phyloP scores from a whole-genome alignment of 768 basidiomycete species.

The Royoungia palumana region DNA sequence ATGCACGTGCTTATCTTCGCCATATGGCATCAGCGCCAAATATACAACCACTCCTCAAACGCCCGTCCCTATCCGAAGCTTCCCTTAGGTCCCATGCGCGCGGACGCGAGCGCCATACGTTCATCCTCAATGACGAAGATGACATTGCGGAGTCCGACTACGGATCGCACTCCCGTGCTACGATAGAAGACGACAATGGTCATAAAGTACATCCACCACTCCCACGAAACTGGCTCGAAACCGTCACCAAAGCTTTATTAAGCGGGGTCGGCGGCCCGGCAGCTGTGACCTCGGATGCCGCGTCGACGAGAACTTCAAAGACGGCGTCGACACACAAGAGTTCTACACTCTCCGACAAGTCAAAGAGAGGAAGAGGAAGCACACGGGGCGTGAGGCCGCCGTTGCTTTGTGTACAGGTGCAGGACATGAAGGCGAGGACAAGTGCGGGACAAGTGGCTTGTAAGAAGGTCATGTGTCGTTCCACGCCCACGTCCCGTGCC shows the following conservation, averaged over 20 bases:
- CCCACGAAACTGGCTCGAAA: slow-evolving; percentile 68
- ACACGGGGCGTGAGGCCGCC: slow-evolving; percentile 26
- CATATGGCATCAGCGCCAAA: slow-evolving; percentile 67
- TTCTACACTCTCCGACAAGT: slow-evolving; percentile 23
- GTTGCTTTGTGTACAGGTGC: slow-evolving; percentile 33
- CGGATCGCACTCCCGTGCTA: slow-evolving; percentile 23
- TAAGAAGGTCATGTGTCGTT: slow-evolving; percentile 62
- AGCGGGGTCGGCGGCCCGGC: slow-evolving; percentile 43
- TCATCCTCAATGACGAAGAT: slow-evolving; percentile 35
- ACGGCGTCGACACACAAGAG: slow-evolving; percentile 24
- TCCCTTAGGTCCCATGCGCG: slow-evolving; percentile 33
- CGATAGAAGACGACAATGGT: slow-evolving; percentile 34
- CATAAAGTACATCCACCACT: slow-evolving; percentile 46
- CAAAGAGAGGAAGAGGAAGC: slow-evolving; percentile 22
- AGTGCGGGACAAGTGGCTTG: slow-evolving; percentile 41
- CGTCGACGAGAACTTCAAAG: slow-evolving; percentile 19
- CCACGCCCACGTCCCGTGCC: slow-evolving; percentile 64
- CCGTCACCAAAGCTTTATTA: slow-evolving; percentile 63
- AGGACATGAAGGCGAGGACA: slow-evolving; percentile 27
- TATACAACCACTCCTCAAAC: slow-evolving; percentile 36
- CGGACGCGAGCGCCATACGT: slow-evolving; percentile 16
- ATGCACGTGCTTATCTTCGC: slow-evolving; percentile 66
- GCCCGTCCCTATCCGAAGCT: slow-evolving; percentile 29
- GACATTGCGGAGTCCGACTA: slow-evolving; percentile 20
- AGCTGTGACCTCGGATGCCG: slow-evolving; percentile 29